Percentiles rank a stretch among this genome's conserved stretches.
Conservation (phyloP, 148 eudicot species). For the Bassia scoparia region DNA sequence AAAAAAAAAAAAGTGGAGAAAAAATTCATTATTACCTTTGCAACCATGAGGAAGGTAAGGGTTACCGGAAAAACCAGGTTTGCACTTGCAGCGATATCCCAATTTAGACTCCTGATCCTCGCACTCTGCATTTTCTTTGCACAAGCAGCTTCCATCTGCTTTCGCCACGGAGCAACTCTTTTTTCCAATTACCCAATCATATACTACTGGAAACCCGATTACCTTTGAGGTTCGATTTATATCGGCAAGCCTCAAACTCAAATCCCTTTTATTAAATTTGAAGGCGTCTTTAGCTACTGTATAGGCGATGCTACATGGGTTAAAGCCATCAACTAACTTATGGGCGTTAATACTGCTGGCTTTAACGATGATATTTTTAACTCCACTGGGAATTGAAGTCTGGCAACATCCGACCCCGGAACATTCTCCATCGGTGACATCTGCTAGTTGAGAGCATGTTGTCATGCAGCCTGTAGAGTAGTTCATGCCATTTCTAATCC, state of each 20-base stretch:
- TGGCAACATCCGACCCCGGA: conserved; percentile 20
- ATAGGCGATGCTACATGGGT: conserved; percentile 13
- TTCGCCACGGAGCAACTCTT: conserved; percentile 13
- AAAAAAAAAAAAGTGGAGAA: no score
- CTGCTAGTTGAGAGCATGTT: neutral
- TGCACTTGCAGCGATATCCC: conserved; percentile 21
- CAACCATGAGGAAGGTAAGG: conserved; percentile 28
- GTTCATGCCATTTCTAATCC: neutral
- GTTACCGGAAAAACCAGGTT: conserved; percentile 16
- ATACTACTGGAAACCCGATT: conserved; percentile 9
- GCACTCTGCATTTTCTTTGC: conserved; percentile 17
- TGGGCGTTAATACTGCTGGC: neutral
- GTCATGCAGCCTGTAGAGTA: conserved; percentile 16
- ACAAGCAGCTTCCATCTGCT: conserved; percentile 12
- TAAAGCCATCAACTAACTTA: neutral
- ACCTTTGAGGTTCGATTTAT: no score
- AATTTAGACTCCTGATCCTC: neutral
- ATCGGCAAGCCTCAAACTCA: neutral
- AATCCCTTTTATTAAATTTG: neutral
- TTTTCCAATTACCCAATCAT: conserved; percentile 23
- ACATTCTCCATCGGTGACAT: neutral
- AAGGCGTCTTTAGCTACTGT: conserved; percentile 10
- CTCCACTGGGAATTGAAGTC: neutral
- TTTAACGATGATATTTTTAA: neutral
- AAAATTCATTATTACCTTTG: conserved; percentile 1